phyloP scores from a whole-genome alignment of 495 filamentous ascomycete species.

The Penicillium crystallinum region DNA sequence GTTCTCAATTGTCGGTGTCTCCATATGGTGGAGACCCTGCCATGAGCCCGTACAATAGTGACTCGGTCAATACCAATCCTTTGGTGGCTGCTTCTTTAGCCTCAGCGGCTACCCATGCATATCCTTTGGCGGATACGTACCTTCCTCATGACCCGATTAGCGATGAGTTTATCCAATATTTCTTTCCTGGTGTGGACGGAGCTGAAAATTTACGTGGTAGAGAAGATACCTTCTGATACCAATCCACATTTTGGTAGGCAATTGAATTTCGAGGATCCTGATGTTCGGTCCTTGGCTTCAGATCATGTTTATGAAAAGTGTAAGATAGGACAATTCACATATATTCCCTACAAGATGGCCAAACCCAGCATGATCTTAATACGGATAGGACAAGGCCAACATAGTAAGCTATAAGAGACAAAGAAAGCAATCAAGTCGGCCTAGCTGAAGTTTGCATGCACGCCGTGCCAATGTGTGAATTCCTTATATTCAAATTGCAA shows the following conservation, averaged over 20 bases:
- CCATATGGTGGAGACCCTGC: not conserved
- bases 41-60: not conserved
- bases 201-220: not conserved
- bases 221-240: not conserved
- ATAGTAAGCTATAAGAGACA: no score
- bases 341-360: no score
- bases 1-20: not conserved
- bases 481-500: no score
- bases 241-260: not conserved
- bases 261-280: not conserved
- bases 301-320: no score
- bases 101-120: not conserved
- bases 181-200: slow-evolving; percentile 30
- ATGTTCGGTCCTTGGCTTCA: not conserved
- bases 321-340: no score
- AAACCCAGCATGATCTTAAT: no score
- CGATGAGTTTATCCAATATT: slow-evolving; percentile 41
- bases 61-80: slow-evolving; percentile 6
- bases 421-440: no score
- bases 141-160: slow-evolving; percentile 43
- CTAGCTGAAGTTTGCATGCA: no score
- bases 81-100: not conserved
- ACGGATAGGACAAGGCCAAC: no score
- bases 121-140: slow-evolving; percentile 19
- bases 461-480: no score